Evolutionary conservation across 352 stramenopile genomes (phyloP), one percentile per base, ranked within the genome.

Genomic region (Phytopythium aichiense): DNA sequence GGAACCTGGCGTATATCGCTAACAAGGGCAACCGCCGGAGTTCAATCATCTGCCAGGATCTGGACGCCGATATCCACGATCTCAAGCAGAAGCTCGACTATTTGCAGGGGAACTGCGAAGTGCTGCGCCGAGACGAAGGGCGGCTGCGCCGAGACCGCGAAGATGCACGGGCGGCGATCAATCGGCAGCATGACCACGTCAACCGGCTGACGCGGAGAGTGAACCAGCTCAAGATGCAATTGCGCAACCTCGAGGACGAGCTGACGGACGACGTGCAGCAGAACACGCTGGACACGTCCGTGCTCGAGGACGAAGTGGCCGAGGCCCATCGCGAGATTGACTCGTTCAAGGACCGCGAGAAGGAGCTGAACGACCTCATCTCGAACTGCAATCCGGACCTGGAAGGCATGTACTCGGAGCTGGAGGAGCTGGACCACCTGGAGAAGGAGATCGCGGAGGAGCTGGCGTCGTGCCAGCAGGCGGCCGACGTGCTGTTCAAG

Each of bases 1-100:
- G 84, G 12, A 94, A 94, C 63, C 66, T 93, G 65, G 77, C 84
- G 22, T 94, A 87, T 62, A 92, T 95, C 66, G 78, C 81, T 4
- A 87, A 92, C 63, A 91, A 92, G 56, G 73, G 76, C 12, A 70
- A 68, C 59, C 69, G 65, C 4, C 77, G 79, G 16, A 90, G 83
- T 33, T 79, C 78, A 13, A 85, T 92, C 56, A 89, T 94, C 60
- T 87, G 76, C 50, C 79, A 87, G 37, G 84, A 94, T 61, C 71
- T 89, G 11, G 77, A 89, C 52, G 78, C 67, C 12, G 81, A 90
- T 18, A 74, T 89, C 9, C 60, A 42, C n/a, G 83, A 94, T 20
- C 49, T 89, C 2, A 68, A 82, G 57, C 71, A 84, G 20, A 75
- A 74, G 31, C 52, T 88, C 0, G 49, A 89, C 7, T 86, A 71